Evolutionary conservation across 2,329 filamentous ascomycete genomes (phyloP).

Genomic region (Trichoderma gracile): DNA sequence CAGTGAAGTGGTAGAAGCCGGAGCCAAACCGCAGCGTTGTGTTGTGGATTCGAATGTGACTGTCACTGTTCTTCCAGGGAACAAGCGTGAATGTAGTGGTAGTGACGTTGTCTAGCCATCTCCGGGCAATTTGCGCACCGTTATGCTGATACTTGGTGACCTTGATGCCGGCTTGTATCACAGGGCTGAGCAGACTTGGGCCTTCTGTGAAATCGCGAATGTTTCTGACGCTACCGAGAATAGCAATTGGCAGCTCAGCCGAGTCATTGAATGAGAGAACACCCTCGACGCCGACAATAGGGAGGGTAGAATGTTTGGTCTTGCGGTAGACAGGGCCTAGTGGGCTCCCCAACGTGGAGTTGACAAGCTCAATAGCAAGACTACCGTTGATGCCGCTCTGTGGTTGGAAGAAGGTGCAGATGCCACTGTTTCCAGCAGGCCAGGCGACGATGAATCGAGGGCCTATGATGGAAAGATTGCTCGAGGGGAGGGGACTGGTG

Average conservation of each 20-base stretch:
- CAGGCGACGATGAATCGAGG: conserved; percentile 63
- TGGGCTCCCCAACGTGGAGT: conserved; percentile 48
- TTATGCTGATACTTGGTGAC: conserved; percentile 43
- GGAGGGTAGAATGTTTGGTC: conserved; percentile 34
- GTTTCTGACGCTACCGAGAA: conserved; percentile 62
- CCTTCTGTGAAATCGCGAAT: conserved; percentile 66
- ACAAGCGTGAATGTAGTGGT: conserved; percentile 54
- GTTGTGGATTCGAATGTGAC: conserved; percentile 43
- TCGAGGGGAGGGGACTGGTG: conserved; percentile 56
- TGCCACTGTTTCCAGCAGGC: conserved; percentile 66
- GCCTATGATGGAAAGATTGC: conserved; percentile 55
- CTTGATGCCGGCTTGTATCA: conserved; percentile 56
- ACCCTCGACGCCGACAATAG: conserved; percentile 55
- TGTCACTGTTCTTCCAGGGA: conserved; percentile 35
- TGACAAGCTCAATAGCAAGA: conserved; percentile 54
- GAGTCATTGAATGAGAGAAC: conserved; percentile 59
- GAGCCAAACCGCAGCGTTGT: conserved; percentile 49
- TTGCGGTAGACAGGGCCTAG: conserved; percentile 48
- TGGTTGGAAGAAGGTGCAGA: conserved; percentile 58
- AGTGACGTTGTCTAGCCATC: conserved; percentile 65
- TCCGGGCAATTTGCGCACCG: conserved; percentile 50
- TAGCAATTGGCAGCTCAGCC: conserved; percentile 54
- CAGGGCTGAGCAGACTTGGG: conserved; percentile 50
- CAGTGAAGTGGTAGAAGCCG: conserved; percentile 59
- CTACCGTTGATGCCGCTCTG: conserved; percentile 54